Percentiles rank a stretch among this genome's conserved stretches.
These are phyloP conservation scores for Bocquillonia castaneifolia DNA, from an alignment of 441 rosid species.

Conservation along the genomic window DNA sequence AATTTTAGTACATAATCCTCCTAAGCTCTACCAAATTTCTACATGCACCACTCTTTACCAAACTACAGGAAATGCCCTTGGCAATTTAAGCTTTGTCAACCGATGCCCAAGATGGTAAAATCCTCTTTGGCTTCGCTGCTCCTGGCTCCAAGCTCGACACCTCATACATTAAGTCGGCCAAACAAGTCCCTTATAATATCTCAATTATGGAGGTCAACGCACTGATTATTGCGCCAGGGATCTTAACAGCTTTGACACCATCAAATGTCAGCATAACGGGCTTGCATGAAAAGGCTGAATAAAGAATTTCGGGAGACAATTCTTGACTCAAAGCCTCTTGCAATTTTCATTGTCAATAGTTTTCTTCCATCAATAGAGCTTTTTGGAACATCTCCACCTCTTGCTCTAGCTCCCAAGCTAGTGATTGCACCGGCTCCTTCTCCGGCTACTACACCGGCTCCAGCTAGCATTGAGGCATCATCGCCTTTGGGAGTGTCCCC, in stretches of 20 bases:
- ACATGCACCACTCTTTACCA: slow-evolving; percentile 82
- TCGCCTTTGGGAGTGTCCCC: slow-evolving; percentile 70
- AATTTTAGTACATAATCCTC: no score
- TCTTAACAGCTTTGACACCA: slow-evolving; percentile 65
- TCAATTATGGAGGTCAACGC: slow-evolving; percentile 60
- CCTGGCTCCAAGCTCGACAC: slow-evolving; percentile 84
- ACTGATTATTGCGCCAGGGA: slow-evolving; percentile 68
- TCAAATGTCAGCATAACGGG: slow-evolving; percentile 68
- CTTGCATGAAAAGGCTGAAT: slow-evolving; percentile 77
- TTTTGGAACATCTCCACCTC: slow-evolving; percentile 62
- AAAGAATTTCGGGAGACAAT: slow-evolving; percentile 77
- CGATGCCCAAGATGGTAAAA: slow-evolving; percentile 78
- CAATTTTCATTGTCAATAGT: slow-evolving; percentile 63
- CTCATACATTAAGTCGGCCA: slow-evolving; percentile 60
- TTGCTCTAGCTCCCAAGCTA: slow-evolving; percentile 62
- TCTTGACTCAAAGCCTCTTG: slow-evolving; percentile 63
- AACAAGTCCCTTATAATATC: slow-evolving; percentile 74
- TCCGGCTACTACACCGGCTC: slow-evolving; percentile 43
- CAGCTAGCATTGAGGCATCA: slow-evolving; percentile 44
- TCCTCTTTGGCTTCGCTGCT: slow-evolving; percentile 76
- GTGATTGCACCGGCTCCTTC: slow-evolving; percentile 44
- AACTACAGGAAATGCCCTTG: slow-evolving; percentile 90
- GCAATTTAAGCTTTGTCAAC: slow-evolving; percentile 77
- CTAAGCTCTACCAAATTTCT: slow-evolving; percentile 72
- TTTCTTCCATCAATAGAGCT: slow-evolving; percentile 63